A percentile compares a stretch with the other conserved stretches of the same genome.
Evolutionary conservation across 306 rosid genomes (phyloP).

Genomic region (Vigna reflexopilosa): DNA sequence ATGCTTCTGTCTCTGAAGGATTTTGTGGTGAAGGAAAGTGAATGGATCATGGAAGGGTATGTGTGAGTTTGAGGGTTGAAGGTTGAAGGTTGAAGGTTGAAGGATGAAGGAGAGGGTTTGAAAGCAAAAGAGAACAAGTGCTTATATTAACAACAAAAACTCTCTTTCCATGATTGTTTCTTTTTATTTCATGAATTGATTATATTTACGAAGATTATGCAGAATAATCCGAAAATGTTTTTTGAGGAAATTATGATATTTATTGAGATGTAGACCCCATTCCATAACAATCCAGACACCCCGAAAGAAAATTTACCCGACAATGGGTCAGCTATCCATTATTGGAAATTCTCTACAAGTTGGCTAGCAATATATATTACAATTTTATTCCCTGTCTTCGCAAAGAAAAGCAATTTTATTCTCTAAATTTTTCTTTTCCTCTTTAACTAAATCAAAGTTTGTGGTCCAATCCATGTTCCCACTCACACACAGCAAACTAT

Average conservation of each 20-base stretch:
- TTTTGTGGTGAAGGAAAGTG: conserved; percentile 38
- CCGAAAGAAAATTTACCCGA: conserved; percentile 53
- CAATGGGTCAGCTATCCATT: conserved; percentile 60
- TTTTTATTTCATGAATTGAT: conserved; percentile 26
- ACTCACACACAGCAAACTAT: conserved; percentile 45
- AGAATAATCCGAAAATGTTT: conserved; percentile 49
- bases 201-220: conserved; percentile 38
- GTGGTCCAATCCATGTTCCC: conserved; percentile 66
- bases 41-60: conserved; percentile 24
- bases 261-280: conserved; percentile 52
- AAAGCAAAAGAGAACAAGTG: conserved; percentile 40
- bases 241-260: conserved; percentile 43
- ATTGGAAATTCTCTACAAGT: conserved; percentile 58
- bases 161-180: conserved; percentile 34
- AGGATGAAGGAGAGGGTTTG: conserved; percentile 46
- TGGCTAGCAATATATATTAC: conserved; percentile 43
- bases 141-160: conserved; percentile 51
- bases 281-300: conserved; percentile 54
- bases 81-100: conserved; percentile 45
- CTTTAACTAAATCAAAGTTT: conserved; percentile 44
- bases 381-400: conserved; percentile 47
- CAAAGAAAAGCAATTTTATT: conserved; percentile 36
- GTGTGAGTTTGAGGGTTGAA: conserved; percentile 37
- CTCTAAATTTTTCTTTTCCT: not conserved
- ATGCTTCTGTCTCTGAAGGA: conserved; percentile 11